Base-by-base conservation (phyloP, 1,139 yeast genomes). In the Kazachstania sp. region DNA sequence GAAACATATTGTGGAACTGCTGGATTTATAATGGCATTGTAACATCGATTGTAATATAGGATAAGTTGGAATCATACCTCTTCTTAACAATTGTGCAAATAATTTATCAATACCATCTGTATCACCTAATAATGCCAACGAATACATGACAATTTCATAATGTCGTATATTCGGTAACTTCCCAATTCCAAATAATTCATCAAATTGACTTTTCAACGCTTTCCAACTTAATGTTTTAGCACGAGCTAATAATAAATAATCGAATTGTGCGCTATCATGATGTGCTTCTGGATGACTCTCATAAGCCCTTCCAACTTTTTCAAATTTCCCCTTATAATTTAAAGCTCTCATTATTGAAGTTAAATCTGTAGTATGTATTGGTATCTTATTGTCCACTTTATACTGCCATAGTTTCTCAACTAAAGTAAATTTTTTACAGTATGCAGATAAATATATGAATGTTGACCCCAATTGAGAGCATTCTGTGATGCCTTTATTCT, bases 101-200 rank as follows among this genome's bases (percentile, higher is more conserved):
- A 86, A 68, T 45, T 69, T 67, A 37, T 78, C 75, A 12, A 83
- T 75, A 50, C 79, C 74, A 13, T 71, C 71, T 3, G 67, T 60
- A 29, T 81, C 79, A 0, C 87, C 87, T 41, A 77, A 65, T 8
- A 65, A 59, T 0, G 86, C 79, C 51, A 86, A 68, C 0, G 87
- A 80, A 46, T 71, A 67, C 77, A 87, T 78, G 4, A 83, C 79
- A 34, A 79, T 73, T 3, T 78, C 73, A 59, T 84, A 85, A 59
- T 84, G 88, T 5, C 68, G 60, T 13, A 75, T 66, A 44, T 74
- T 73, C 0, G 88, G 85, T 23, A 77, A 64, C 39, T 75, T 69
- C 1, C 81, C 82, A 26, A 72, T 67, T 1, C 81, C 81, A 52
- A 79, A 75, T 62, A 83, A 69, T 2, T 71, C 72, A 52, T 83